These are phyloP conservation scores for Rutstroemia sp. DNA, from an alignment of 2,329 filamentous ascomycete species.

Conservation along the genomic window DNA sequence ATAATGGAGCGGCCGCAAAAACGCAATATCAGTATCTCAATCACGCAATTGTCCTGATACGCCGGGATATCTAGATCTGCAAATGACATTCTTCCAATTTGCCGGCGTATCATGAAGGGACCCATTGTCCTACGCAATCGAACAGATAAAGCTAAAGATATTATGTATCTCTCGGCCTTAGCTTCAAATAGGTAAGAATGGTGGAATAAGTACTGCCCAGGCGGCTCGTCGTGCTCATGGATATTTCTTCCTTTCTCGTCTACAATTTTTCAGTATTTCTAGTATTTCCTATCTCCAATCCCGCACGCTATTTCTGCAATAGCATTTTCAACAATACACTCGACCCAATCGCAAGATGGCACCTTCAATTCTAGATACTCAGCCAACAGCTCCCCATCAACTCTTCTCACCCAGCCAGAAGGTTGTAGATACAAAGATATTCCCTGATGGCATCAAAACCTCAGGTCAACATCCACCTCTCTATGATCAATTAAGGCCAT, in stretches of 20 bases:
- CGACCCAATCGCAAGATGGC: conserved; percentile 9
- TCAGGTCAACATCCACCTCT: conserved; percentile 67
- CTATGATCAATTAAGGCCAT: conserved; percentile 57
- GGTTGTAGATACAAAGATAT: conserved; percentile 24
- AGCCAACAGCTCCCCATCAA: conserved; percentile 15
- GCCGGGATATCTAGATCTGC: background rate
- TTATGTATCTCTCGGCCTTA: background rate
- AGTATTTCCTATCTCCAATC: background rate
- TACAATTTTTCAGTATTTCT: background rate
- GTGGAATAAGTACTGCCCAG: background rate
- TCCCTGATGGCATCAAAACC: conserved; percentile 34
- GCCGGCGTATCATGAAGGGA: background rate
- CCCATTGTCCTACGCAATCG: background rate
- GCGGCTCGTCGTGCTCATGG: background rate
- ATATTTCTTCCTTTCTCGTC: background rate
- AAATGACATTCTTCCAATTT: background rate
- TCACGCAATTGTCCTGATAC: conserved; percentile 6
- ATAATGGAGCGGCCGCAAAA: background rate
- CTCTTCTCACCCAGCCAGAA: conserved; percentile 15
- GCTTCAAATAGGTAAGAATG: background rate
- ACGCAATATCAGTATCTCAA: conserved; percentile 4
- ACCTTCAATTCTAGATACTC: conserved; percentile 18
- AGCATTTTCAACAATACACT: too few species aligned
- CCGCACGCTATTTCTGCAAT: background rate
- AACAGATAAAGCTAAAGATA: background rate